A percentile compares a stretch with the other conserved stretches of the same genome.
These are phyloP conservation scores for Phytophthora chlamydospora DNA, from an alignment of 352 stramenopile genomes.

Conservation along the genomic window DNA sequence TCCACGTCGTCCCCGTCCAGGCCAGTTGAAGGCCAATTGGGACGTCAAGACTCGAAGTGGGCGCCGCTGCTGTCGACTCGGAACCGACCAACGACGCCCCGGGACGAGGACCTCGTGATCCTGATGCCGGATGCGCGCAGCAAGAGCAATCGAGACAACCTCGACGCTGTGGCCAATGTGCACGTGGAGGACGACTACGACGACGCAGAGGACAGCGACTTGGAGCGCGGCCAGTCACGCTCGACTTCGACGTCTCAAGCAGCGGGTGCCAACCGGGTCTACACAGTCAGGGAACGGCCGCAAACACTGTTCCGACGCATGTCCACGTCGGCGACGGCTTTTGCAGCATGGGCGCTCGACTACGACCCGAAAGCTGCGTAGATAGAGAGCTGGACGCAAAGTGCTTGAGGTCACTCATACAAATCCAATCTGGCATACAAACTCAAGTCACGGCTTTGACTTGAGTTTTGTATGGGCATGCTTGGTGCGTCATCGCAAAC, in stretches of 20 bases:
- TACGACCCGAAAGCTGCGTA: constrained; percentile 34
- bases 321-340: constrained; percentile 29
- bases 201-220: constrained; percentile 29
- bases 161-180: constrained; percentile 19
- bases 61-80: constrained; percentile 31
- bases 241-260: constrained; percentile 21
- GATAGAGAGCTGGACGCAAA: constrained; percentile 9
- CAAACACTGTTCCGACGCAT: constrained; percentile 36
- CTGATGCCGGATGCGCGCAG: constrained; percentile 22
- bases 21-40: neutral
- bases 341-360: constrained; percentile 38
- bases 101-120: constrained; percentile 46
- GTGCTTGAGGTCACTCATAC: constrained; percentile 1
- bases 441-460: too few relatives aligned
- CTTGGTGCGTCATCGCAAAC: constrained; percentile 13
- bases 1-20: constrained; percentile 12
- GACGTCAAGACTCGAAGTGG: constrained; percentile 36
- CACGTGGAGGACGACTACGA: constrained; percentile 32
- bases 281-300: constrained; percentile 32
- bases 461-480: too few relatives aligned
- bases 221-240: constrained; percentile 12
- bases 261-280: constrained; percentile 21
- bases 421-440: too few relatives aligned
- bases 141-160: constrained; percentile 25
- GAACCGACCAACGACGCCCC: constrained; percentile 21